Evolutionary conservation across 768 basidiomycete species (phyloP), one percentile per base, ranked within the genome.

Genomic region (Boletus vermiculosoides): DNA sequence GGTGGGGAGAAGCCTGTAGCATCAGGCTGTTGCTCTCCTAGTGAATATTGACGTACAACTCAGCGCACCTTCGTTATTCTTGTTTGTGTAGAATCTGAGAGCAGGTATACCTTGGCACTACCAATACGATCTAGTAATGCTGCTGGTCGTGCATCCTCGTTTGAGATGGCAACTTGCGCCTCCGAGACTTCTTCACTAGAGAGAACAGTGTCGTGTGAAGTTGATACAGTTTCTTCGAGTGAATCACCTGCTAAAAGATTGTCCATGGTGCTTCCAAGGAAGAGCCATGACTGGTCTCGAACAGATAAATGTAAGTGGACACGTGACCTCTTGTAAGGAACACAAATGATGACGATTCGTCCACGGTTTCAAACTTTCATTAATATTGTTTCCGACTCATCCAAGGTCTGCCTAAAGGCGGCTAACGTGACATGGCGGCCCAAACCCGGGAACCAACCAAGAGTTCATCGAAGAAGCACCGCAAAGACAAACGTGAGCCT

Each of bases 401-500:
- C 5, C 41, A 23, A 42, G 13, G 41, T 42, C 22, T 42, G 22
- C 22, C 20, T 23, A 23, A 8, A 23, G 41, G 16, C 25, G 34
- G 18, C 20, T 23, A 33, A 16, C 10, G 33, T 47, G 16, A 22
- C n/a, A 73, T 73, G 72, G 59, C 66, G 0, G 45, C 58, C n/a
- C 50, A 60, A 36, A 42, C 40, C 45, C 72, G 76, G 40, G 79
- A 77, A 59, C 64, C 63, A 5, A 73, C 74, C 9, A 78, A 83
- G 39, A 92, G 80, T 73, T 94, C 95, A 73, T 94, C 94, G 77
- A 94, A 93, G 76, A 78, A 83, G 45, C 88, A 92, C 71, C 81
- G 94, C 60, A 97, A 97, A 70, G 94, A 97, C 9, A 98, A 98
- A 76, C 95, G 95, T 96, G 67, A 69, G 92, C 75, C 10, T 50